phyloP scores from a whole-genome alignment of 257 asterid genomes.

The Petunia axillaris region DNA sequence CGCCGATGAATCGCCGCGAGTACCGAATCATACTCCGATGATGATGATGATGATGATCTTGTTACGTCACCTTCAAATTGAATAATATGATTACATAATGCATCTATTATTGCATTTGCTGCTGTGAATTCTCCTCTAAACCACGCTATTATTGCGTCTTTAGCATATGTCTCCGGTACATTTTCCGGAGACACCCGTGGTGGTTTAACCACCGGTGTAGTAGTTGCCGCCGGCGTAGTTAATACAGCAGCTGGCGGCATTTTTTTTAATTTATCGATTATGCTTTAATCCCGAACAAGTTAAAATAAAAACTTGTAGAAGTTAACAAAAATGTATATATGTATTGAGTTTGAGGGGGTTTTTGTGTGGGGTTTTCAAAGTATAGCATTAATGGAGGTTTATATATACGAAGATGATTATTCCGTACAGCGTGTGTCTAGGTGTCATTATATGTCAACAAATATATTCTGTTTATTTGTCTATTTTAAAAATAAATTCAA shows the following conservation, averaged over 20 bases:
- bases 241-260: no score
- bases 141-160: conserved; percentile 92
- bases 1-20: conserved; percentile 83
- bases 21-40: conserved; percentile 60
- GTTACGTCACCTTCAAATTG: conserved; percentile 61
- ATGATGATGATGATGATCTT: not conserved
- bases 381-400: conserved; percentile 3
- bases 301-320: no score
- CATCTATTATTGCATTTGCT: conserved; percentile 93
- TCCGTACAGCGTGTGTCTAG: not conserved
- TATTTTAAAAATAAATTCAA: not conserved
- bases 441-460: not conserved
- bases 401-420: not conserved
- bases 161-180: conserved; percentile 67
- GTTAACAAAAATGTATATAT: no score
- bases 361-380: not conserved
- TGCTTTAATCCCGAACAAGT: no score
- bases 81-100: conserved; percentile 74
- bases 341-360: not conserved
- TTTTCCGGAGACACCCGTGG: conserved; percentile 27
- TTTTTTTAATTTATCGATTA: no score
- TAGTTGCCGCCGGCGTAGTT: conserved; percentile 39
- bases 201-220: conserved; percentile 48
- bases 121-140: conserved; percentile 96
- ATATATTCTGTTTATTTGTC: not conserved